phyloP scores from a whole-genome alignment of 805 yeast genomes.

The Candida silvicultrix region DNA sequence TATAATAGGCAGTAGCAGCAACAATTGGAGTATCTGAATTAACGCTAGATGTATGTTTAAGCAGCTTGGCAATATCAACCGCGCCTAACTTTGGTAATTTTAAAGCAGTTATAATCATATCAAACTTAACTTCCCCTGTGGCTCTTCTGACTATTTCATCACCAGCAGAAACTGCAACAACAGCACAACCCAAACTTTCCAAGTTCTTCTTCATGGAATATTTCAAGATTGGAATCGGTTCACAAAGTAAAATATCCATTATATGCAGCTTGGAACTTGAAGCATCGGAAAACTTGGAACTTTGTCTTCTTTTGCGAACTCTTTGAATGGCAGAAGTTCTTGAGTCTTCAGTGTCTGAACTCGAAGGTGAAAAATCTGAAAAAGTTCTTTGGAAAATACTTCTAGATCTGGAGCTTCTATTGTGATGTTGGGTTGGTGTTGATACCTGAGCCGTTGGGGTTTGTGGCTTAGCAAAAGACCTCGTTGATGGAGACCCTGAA shows the following conservation, averaged over 20 bases:
- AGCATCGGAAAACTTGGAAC: conserved; percentile 29
- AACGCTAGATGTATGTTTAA: conserved; percentile 69
- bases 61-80: conserved; percentile 69
- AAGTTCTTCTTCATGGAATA: conserved; percentile 59
- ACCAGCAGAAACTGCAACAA: conserved; percentile 69
- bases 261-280: conserved; percentile 20
- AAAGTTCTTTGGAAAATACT: conserved; percentile 19
- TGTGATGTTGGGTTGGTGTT: conserved; percentile 5
- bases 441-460: conserved; percentile 10
- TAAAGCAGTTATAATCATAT: conserved; percentile 72
- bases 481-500: conserved; percentile 21
- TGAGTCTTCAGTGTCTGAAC: conserved; percentile 63
- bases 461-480: conserved; percentile 13
- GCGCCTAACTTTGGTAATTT: conserved; percentile 63
- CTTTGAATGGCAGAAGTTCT: conserved; percentile 42
- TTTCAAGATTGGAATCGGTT: conserved; percentile 78
- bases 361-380: conserved; percentile 40
- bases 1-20: conserved; percentile 64
- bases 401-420: conserved; percentile 13
- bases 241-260: conserved; percentile 74
- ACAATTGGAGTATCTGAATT: conserved; percentile 74
- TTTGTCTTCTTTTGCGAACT: conserved; percentile 48
- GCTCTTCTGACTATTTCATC: conserved; percentile 79
- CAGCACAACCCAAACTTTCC: conserved; percentile 70
- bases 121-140: conserved; percentile 79